These are phyloP conservation scores for Blumeriella jaapii DNA, from an alignment of 2,329 filamentous ascomycete genomes.

Conservation along the genomic window DNA sequence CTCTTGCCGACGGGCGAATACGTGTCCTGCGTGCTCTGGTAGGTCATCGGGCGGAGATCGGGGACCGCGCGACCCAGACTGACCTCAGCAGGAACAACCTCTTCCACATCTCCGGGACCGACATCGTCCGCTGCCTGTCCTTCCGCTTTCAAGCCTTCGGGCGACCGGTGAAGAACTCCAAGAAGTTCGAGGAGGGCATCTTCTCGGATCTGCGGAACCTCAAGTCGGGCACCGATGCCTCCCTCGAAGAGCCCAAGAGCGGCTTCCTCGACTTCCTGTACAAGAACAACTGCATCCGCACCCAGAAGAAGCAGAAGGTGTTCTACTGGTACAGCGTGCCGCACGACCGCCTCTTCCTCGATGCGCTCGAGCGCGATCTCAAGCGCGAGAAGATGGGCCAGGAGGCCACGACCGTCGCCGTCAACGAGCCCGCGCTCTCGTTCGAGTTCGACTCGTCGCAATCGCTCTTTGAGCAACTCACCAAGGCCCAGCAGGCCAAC, in stretches of 20 bases:
- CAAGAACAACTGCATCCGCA: conserved; percentile 99
- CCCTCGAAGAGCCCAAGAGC: conserved; percentile 96
- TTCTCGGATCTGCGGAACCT: conserved; percentile 97
- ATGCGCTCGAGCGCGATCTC: conserved; percentile 90
- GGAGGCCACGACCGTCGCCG: conserved; percentile 91
- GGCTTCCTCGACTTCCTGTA: conserved; percentile 97
- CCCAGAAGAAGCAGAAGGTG: conserved; percentile 99
- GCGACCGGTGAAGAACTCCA: conserved; percentile 96
- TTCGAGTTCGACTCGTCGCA: conserved; percentile 99
- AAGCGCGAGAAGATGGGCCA: conserved; percentile 99
- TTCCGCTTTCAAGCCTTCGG: conserved; percentile 99
- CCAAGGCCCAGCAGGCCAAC: conserved; percentile 97
- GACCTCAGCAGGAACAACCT: conserved; percentile 69
- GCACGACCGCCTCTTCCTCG: conserved; percentile 92
- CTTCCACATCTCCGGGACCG: conserved; percentile 97
- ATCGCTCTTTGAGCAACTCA: conserved; percentile 97
- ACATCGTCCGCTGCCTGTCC: conserved; percentile 94
- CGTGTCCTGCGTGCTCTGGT: conserved; percentile 94
- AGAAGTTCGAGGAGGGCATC: conserved; percentile 99
- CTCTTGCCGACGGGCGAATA: conserved; percentile 96
- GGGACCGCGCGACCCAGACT: conserved; percentile 13
- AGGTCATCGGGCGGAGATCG: conserved; percentile 20
- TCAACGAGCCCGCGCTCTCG: conserved; percentile 92
- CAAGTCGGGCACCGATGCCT: conserved; percentile 96
- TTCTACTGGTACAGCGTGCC: conserved; percentile 99